phyloP scores from a whole-genome alignment of 1,284 basidiomycete species.

The Ustilago curta region DNA sequence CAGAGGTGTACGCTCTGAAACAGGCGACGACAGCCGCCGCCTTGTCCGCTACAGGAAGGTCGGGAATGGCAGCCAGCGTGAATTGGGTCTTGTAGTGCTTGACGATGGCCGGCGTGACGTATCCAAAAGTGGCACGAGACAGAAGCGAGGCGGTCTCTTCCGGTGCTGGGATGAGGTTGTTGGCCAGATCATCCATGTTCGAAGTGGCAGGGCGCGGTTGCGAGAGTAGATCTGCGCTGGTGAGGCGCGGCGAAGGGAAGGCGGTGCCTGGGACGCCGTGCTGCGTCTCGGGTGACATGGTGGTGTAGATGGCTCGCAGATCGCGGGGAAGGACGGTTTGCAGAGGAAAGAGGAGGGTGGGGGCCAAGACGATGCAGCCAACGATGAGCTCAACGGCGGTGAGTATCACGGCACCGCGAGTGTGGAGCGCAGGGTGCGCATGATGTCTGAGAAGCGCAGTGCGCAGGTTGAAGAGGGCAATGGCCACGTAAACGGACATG shows the following conservation, averaged over 20 bases:
- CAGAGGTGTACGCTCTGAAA: constrained; percentile 59
- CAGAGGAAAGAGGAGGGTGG: constrained; percentile 60
- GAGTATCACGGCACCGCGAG: constrained; percentile 34
- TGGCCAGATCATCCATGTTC: constrained; percentile 11
- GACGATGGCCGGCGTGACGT: constrained; percentile 69
- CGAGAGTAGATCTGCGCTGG: constrained; percentile 10
- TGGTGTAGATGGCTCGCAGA: constrained; percentile 62
- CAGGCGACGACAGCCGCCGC: constrained; percentile 69
- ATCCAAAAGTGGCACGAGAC: constrained; percentile 62
- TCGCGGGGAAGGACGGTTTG: constrained; percentile 47
- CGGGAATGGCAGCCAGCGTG: constrained; percentile 71
- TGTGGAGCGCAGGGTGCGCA: constrained; percentile 20
- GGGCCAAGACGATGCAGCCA: constrained; percentile 40
- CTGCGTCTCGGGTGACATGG: constrained; percentile 57
- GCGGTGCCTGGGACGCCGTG: constrained; percentile 60
- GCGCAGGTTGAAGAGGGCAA: constrained; percentile 61
- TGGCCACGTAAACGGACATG: constrained; percentile 46
- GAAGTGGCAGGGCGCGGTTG: constrained; percentile 5
- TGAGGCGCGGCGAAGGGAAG: constrained; percentile 58
- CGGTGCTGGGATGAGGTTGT: constrained; percentile 55
- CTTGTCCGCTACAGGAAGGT: constrained; percentile 72
- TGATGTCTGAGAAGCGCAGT: constrained; percentile 45
- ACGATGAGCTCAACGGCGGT: constrained; percentile 43
- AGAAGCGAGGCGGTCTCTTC: constrained; percentile 63
- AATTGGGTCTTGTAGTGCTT: constrained; percentile 71